These are phyloP conservation scores for Hypoxylon fuscum DNA, from an alignment of 495 filamentous ascomycete genomes.

Conservation along the genomic window DNA sequence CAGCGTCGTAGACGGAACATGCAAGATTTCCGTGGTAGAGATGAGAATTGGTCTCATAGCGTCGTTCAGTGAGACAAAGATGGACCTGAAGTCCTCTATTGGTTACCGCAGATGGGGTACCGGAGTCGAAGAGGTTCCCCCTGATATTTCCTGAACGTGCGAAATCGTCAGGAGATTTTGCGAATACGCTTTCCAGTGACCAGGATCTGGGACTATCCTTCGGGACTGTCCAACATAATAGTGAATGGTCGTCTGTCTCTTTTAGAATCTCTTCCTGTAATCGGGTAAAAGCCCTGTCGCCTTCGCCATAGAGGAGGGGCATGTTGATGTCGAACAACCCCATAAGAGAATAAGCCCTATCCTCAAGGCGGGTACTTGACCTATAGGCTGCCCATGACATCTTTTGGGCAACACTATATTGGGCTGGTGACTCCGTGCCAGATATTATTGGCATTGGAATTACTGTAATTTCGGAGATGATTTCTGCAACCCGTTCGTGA, in stretches of 20 bases:
- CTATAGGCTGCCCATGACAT: slow-evolving; percentile 48
- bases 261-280: slow-evolving; percentile 47
- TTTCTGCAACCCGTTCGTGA: background rate
- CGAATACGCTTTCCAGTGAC: slow-evolving; percentile 32
- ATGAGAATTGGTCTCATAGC: slow-evolving; percentile 5
- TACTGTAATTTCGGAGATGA: slow-evolving; percentile 25
- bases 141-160: slow-evolving; percentile 1
- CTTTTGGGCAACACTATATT: slow-evolving; percentile 27
- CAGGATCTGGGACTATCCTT: slow-evolving; percentile 7
- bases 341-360: slow-evolving; percentile 45
- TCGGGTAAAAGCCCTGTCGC: slow-evolving; percentile 40
- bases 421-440: background rate
- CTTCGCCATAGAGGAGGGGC: slow-evolving; percentile 49
- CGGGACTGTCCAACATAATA: slow-evolving; percentile 42
- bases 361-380: slow-evolving; percentile 38
- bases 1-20: slow-evolving; percentile 3
- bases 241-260: slow-evolving; percentile 41
- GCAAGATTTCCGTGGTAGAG: background rate
- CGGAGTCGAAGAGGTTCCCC: slow-evolving; percentile 7
- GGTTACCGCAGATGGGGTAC: slow-evolving; percentile 17
- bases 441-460: slow-evolving; percentile 28
- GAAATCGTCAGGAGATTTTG: slow-evolving; percentile 29
- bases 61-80: slow-evolving; percentile 2
- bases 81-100: slow-evolving; percentile 23
- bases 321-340: slow-evolving; percentile 47